Evolutionary conservation across 2,329 filamentous ascomycete species (phyloP).

Genomic region (Aspergillus novofumigatus): DNA sequence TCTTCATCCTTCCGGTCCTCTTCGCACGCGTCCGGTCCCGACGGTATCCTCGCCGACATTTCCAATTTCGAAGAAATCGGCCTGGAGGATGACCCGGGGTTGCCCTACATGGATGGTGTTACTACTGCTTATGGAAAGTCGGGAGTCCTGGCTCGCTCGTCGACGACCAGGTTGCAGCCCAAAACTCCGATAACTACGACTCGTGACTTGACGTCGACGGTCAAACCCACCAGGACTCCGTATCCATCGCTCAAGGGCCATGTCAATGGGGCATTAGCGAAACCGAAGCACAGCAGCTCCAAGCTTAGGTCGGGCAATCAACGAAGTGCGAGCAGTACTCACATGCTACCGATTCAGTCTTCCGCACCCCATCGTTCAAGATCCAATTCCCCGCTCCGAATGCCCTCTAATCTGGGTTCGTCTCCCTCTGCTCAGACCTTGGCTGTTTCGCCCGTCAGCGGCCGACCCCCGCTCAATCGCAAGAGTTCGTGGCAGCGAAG

Average conservation of each 20-base stretch:
- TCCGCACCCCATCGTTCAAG: conserved; percentile 28
- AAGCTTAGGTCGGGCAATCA: conserved; percentile 20
- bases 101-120: conserved; percentile 28
- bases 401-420: conserved; percentile 19
- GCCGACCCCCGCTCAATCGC: conserved; percentile 23
- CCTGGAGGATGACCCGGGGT: conserved; percentile 64
- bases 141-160: conserved; percentile 23
- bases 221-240: conserved; percentile 20
- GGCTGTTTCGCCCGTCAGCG: conserved; percentile 19
- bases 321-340: conserved; percentile 18
- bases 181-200: conserved; percentile 27
- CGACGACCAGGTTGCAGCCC: conserved; percentile 22
- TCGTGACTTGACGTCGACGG: conserved; percentile 31
- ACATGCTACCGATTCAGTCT: conserved; percentile 24
- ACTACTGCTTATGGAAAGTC: conserved; percentile 26
- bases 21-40: conserved; percentile 64
- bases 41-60: conserved; percentile 65
- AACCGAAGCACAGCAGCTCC: conserved; percentile 25
- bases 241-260: conserved; percentile 23
- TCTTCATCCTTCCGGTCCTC: conserved; percentile 83
- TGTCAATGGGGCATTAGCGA: conserved; percentile 22
- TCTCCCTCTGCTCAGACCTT: conserved; percentile 25
- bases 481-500: conserved; percentile 42
- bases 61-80: conserved; percentile 92
- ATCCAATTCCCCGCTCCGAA: conserved; percentile 27